Base-by-base conservation (phyloP, 768 basidiomycete species). In the Boletus coccyginus region DNA sequence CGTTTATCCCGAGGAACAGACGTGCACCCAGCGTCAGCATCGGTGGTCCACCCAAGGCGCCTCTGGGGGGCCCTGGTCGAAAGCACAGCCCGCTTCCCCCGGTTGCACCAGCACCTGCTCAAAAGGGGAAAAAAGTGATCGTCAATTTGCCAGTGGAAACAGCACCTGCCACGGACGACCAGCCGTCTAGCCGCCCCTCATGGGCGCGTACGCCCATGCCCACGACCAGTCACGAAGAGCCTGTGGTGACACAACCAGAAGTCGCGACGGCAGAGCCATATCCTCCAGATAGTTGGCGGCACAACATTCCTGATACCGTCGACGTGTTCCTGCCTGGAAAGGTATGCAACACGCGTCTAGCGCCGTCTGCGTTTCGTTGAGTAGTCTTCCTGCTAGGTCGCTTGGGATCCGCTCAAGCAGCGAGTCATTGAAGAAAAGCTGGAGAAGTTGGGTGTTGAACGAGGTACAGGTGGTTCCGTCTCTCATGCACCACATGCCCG, bases 1-100 rank as follows among this genome's bases (percentile, higher is more conserved):
- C 81, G 3, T 86, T 83, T 61, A 79, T 81, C 8, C 81, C 80
- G 31, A 75, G 87, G 53, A 87, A 78, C 66, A 78, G 87, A 68
- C 79, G 89, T 42, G 82, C 88, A 54, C 80, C 79, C 16, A 82
- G 81, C 59, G 59, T 87, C 43, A 90, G 86, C 67, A 82, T 88
- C 41, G 92, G 92, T 13, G 92, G 92, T 8, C 92, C 92, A n/a
- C 92, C 92, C 10, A 94, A 93, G 69, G 92, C 92, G 1, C 80
- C 84, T 1, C 74, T 94, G 3, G 92, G 92, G 17, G 92, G 92
- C 0, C 90, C 88, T 13, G 81, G 84, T 44, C 81, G 88, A 44
- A 93, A 89, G 73, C 78, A 85, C 49, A 88, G 85, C 69, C 89
- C 90, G 12, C 72, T 88, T 56, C 78, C 83, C 11, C 66, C 68